Conservation (phyloP, 2,329 filamentous ascomycete genomes). For the Aspergillus bombycis region DNA sequence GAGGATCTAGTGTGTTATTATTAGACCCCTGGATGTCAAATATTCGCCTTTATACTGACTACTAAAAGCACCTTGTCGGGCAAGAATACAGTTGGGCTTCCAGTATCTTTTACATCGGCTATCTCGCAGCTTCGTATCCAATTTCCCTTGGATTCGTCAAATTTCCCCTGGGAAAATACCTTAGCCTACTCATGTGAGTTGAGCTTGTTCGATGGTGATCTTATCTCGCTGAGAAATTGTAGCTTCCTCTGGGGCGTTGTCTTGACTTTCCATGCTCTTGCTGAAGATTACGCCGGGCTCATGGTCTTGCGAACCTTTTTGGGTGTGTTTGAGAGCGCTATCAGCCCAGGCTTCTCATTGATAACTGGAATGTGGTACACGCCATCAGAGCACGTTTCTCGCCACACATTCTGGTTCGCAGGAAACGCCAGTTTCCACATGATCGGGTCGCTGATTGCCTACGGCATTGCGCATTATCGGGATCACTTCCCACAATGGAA, state of each 20-base stretch:
- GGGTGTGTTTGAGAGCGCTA: conserved; percentile 43
- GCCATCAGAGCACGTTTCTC: conserved; percentile 27
- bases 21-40: background rate
- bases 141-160: conserved; percentile 37
- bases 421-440: conserved; percentile 28
- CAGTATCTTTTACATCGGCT: conserved; percentile 31
- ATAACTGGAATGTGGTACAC: conserved; percentile 36
- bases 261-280: conserved; percentile 32
- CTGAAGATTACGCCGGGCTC: conserved; percentile 38
- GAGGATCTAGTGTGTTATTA: conserved; percentile 15
- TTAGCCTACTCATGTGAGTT: conserved; percentile 24
- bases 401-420: conserved; percentile 29
- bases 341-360: conserved; percentile 37
- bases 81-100: conserved; percentile 27
- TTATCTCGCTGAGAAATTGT: background rate
- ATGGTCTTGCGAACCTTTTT: conserved; percentile 45
- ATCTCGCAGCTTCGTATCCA: conserved; percentile 35
- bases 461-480: conserved; percentile 23
- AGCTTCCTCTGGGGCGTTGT: conserved; percentile 35
- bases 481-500: conserved; percentile 17
- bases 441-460: conserved; percentile 25
- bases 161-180: conserved; percentile 37
- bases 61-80: conserved; percentile 13
- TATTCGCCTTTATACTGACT: background rate
- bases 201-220: background rate